These are phyloP conservation scores for Epithemia pelagica DNA, from an alignment of 108 stramenopile genomes.

Conservation along the genomic window DNA sequence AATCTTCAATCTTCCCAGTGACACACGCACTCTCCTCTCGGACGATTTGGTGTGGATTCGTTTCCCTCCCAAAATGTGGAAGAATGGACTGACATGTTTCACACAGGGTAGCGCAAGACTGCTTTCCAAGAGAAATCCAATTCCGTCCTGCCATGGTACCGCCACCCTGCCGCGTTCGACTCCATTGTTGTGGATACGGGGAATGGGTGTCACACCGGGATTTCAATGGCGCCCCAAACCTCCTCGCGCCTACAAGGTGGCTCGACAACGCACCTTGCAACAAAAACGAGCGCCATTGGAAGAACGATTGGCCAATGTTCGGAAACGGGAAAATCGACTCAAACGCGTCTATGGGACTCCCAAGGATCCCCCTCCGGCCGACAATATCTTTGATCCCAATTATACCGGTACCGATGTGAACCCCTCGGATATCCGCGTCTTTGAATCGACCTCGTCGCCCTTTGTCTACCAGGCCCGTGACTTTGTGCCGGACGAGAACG, in stretches of 20 bases:
- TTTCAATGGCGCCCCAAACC: neutral
- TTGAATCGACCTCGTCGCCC: constrained; percentile 33
- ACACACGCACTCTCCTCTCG: too few relatives aligned
- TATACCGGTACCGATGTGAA: neutral
- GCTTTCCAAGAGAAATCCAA: too few relatives aligned
- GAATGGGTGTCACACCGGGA: too few relatives aligned
- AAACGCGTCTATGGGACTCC: neutral
- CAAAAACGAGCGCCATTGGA: neutral
- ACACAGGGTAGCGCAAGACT: too few relatives aligned
- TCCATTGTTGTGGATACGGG: too few relatives aligned
- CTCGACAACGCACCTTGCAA: neutral
- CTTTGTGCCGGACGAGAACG: constrained; percentile 9
- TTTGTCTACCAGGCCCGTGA: constrained; percentile 33
- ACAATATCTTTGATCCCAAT: neutral
- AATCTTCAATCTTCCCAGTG: too few relatives aligned
- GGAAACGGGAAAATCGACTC: neutral
- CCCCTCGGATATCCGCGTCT: neutral
- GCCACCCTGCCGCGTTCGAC: too few relatives aligned
- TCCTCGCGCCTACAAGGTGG: neutral
- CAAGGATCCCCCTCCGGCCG: neutral
- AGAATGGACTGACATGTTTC: too few relatives aligned
- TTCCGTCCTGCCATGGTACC: too few relatives aligned
- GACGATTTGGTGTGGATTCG: too few relatives aligned
- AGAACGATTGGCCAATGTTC: neutral
- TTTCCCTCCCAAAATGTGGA: too few relatives aligned